Evolutionary conservation across 116 monocot genomes (phyloP).

Genomic region (Papilionanthe hybrid): DNA sequence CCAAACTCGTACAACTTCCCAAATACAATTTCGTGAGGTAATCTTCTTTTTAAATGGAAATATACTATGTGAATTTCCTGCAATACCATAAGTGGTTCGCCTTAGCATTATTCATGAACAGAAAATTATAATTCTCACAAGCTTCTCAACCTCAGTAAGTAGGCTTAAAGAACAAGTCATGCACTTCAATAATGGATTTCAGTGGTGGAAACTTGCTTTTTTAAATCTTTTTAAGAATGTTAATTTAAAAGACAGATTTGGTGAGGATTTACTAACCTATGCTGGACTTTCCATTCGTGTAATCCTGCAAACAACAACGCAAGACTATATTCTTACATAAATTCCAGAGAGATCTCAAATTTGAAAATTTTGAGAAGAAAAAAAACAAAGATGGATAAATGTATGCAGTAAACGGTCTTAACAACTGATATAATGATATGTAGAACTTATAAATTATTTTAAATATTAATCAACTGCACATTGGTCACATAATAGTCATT

Average conservation of each 20-base stretch:
- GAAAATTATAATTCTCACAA: neutral
- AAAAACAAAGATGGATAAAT: neutral
- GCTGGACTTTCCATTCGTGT: conserved; percentile 28
- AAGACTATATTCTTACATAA: neutral
- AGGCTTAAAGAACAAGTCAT: neutral
- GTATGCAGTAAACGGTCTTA: neutral
- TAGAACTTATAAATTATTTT: neutral
- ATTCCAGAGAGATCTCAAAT: neutral
- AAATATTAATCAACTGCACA: neutral
- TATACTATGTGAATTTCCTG: conserved; percentile 31
- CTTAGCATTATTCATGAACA: neutral
- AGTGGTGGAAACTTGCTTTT: neutral
- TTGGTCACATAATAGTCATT: neutral
- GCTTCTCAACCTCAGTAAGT: neutral
- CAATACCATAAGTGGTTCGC: neutral
- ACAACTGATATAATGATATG: neutral
- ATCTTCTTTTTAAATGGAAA: conserved; percentile 33
- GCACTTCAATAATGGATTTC: neutral
- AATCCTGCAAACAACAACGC: conserved; percentile 24
- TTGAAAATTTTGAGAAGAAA: neutral
- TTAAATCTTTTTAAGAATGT: neutral
- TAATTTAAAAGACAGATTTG: neutral
- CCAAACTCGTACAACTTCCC: conserved; percentile 56
- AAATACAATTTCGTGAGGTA: conserved; percentile 41
- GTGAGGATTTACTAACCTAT: conserved; percentile 19